These are phyloP conservation scores for Corymbia maculata DNA, from an alignment of 345 rosid genomes.

Conservation along the genomic window DNA sequence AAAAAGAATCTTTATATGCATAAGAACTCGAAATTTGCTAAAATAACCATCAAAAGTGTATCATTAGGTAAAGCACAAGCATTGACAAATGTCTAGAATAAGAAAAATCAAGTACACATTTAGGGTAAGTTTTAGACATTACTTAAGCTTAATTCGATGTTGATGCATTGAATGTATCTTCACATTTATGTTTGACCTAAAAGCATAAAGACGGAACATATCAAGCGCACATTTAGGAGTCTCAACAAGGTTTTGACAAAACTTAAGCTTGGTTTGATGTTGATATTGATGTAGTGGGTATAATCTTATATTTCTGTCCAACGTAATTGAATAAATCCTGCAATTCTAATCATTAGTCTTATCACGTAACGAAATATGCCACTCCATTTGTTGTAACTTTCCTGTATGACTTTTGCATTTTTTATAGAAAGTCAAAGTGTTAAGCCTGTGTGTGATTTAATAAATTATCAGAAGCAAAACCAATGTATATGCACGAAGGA, in stretches of 20 bases:
- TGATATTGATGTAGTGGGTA: neutral
- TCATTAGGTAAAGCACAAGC: neutral
- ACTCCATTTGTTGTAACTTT: neutral
- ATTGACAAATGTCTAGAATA: neutral
- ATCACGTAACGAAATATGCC: neutral
- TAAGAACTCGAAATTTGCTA: neutral
- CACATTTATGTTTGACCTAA: neutral
- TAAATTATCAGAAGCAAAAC: neutral
- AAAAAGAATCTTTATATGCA: neutral
- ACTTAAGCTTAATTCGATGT: neutral
- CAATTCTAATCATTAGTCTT: neutral
- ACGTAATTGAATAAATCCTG: neutral
- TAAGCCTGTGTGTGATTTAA: neutral
- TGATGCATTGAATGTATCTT: neutral
- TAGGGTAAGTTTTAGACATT: neutral
- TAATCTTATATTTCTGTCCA: neutral
- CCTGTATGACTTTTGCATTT: neutral
- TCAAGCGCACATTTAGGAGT: neutral
- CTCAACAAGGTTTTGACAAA: neutral
- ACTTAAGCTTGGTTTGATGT: neutral
- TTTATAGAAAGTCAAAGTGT: neutral
- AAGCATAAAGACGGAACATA: neutral
- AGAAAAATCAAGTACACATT: neutral
- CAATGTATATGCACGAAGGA: neutral
- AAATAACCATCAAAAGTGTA: neutral